Conservation (phyloP, 2,329 filamentous ascomycete species). For the Exophiala mesophila region DNA sequence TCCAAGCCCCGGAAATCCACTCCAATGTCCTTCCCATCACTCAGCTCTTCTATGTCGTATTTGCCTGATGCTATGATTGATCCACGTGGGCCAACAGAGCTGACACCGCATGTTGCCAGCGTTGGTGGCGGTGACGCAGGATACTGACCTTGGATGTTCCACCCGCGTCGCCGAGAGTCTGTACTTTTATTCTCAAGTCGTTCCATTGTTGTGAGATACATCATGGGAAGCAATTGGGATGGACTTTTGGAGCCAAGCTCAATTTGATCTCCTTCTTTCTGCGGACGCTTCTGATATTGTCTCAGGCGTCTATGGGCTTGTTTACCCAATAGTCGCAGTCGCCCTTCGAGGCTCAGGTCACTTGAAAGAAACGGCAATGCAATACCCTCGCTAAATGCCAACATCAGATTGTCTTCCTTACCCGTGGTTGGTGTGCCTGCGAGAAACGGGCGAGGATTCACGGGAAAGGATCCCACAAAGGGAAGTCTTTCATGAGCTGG, state of each 20-base stretch:
- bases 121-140: conserved; percentile 10
- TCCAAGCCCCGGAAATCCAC: conserved; percentile 19
- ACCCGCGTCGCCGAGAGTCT: conserved; percentile 7
- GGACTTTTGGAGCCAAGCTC: conserved; percentile 21
- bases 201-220: conserved; percentile 22
- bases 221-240: conserved; percentile 17
- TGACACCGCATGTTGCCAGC: conserved; percentile 22
- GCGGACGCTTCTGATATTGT: conserved; percentile 23
- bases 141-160: conserved; percentile 20
- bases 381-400: conserved; percentile 26
- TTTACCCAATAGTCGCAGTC: conserved; percentile 20
- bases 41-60: conserved; percentile 12
- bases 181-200: conserved; percentile 13
- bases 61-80: conserved; percentile 16
- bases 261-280: conserved; percentile 13
- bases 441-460: conserved; percentile 24
- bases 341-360: conserved; percentile 17
- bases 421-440: conserved; percentile 14
- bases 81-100: conserved; percentile 21
- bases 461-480: conserved; percentile 25
- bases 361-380: conserved; percentile 20
- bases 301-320: conserved; percentile 22
- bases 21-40: conserved; percentile 6
- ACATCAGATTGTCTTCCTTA: conserved; percentile 23
- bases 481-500: conserved; percentile 13